Base-by-base conservation (phyloP, 768 basidiomycete species). In the Clitopilus hobsonii region DNA sequence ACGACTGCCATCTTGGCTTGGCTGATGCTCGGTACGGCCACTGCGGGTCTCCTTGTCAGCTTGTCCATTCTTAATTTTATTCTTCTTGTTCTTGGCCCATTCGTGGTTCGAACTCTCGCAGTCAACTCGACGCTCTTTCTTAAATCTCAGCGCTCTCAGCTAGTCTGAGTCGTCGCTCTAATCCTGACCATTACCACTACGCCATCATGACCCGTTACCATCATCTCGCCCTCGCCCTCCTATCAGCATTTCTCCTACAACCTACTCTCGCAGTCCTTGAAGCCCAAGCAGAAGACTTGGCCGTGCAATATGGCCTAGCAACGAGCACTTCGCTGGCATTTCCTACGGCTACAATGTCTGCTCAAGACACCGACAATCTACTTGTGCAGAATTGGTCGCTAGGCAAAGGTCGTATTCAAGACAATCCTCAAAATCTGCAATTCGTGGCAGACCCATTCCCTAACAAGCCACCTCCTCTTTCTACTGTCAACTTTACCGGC, bases 381-480 rank as follows among this genome's bases (percentile, higher is more conserved):
- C 67, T 89, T 7, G 69, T 74, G 20, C 75, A 78, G 7, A 67
- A 77, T 23, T 91, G 88, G 88, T 78, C 75, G 32, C 74, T 89
- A 5, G 78, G 71, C 64, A 83, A 81, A 60, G 82, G 79, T 13
- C 77, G 71, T 36, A 77, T 91, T 26, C 83, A 86, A 58, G 79
- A 86, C 58, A 79, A 80, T 30, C 72, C 70, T 0, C 59, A 69
- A 47, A 78, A 87, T 60, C 66, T 89, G 54, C 74, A 73, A 6
- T 90, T 90, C 64, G 84, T 89, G 47, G 54, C 62, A 14, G 86
- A 91, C 63, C 86, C 88, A 0, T 90, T 86, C 68, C 82, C 87
- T 5, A 71, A 72, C 54, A 68, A 72, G 7, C 69, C 75, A 6
- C 71, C 69, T 1, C 69, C 77, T 7, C 54, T 64, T 53, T 59